These are phyloP conservation scores for Rutstroemia sp. DNA, from an alignment of 2,329 filamentous ascomycete genomes.

Conservation along the genomic window DNA sequence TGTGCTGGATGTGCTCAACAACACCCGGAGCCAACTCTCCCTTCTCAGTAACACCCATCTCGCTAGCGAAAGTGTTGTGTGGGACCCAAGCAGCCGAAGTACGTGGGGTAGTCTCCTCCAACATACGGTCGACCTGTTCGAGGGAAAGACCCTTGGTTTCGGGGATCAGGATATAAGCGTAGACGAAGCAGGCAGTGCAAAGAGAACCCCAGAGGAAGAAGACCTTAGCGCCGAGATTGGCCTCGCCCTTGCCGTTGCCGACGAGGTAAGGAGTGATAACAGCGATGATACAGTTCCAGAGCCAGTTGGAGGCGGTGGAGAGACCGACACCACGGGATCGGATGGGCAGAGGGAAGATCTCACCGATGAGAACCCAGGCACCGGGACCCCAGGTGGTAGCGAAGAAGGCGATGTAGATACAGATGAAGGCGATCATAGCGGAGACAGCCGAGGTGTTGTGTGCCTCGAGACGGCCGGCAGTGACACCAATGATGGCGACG, in stretches of 20 bases:
- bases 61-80: slow-evolving; percentile 24
- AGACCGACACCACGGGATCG: slow-evolving; percentile 80
- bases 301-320: slow-evolving; percentile 85
- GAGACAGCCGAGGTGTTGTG: slow-evolving; percentile 48
- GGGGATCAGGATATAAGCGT: slow-evolving; percentile 54
- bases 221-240: slow-evolving; percentile 23
- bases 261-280: slow-evolving; percentile 71
- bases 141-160: slow-evolving; percentile 69
- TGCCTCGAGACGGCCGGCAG: slow-evolving; percentile 46
- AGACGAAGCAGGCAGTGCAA: slow-evolving; percentile 47
- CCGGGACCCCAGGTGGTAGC: slow-evolving; percentile 77
- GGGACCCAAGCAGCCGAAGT: slow-evolving; percentile 24
- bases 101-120: slow-evolving; percentile 40
- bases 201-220: slow-evolving; percentile 56
- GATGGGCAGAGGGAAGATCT: slow-evolving; percentile 86
- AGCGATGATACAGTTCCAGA: slow-evolving; percentile 69
- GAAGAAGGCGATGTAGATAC: slow-evolving; percentile 88
- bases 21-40: no score
- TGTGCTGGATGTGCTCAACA: no score
- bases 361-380: slow-evolving; percentile 77
- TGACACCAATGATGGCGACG: slow-evolving; percentile 68
- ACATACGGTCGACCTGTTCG: slow-evolving; percentile 64
- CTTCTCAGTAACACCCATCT: slow-evolving; percentile 14
- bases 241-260: slow-evolving; percentile 44
- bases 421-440: slow-evolving; percentile 80